These are phyloP conservation scores for Quercus mongolica DNA, from an alignment of 306 rosid genomes.

Conservation along the genomic window DNA sequence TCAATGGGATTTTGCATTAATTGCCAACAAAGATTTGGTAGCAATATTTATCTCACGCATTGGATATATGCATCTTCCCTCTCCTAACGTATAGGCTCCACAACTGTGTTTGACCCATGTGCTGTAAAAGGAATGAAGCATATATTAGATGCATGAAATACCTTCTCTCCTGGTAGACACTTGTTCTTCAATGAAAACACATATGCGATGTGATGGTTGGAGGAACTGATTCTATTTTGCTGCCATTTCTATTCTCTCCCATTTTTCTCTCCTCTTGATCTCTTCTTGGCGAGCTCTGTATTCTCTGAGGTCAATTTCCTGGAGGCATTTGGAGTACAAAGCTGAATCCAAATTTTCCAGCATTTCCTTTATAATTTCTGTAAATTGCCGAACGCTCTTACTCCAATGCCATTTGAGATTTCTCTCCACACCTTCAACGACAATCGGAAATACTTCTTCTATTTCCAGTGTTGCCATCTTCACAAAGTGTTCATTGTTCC, in stretches of 20 bases:
- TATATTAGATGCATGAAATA: no score
- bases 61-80: no score
- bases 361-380: conserved; percentile 63
- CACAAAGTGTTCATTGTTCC: conserved; percentile 89
- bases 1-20: neutral
- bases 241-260: conserved; percentile 60
- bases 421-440: conserved; percentile 71
- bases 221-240: conserved; percentile 43
- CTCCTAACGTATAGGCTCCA: no score
- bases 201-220: conserved; percentile 35
- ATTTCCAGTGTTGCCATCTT: conserved; percentile 59
- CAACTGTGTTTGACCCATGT: no score
- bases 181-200: conserved; percentile 36
- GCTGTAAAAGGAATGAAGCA: no score
- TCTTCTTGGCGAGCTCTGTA: conserved; percentile 39
- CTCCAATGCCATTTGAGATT: conserved; percentile 78
- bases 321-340: conserved; percentile 50
- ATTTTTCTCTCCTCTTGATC: conserved; percentile 44
- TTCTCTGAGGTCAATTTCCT: conserved; percentile 43
- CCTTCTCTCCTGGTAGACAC: neutral
- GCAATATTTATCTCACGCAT: no score
- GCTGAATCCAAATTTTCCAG: conserved; percentile 71
- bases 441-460: conserved; percentile 64
- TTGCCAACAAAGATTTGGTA: conserved; percentile 15
- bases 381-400: conserved; percentile 57